Percentiles rank a stretch among this genome's conserved stretches.
Conservation (phyloP, 2,329 filamentous ascomycete species). For the Cordyceps cicadae region DNA sequence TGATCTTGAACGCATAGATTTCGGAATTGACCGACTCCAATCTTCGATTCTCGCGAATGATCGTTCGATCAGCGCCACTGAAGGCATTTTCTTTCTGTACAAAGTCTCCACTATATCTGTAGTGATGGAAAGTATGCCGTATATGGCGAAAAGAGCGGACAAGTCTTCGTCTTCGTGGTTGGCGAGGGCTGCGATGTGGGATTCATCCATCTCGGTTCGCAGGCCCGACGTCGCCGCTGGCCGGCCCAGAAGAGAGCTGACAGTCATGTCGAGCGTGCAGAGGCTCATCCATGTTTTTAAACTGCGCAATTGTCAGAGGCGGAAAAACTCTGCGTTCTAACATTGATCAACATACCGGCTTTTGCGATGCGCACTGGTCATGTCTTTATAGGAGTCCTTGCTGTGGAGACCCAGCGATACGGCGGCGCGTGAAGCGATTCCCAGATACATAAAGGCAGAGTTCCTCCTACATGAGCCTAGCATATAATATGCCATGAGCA, state of each 20-base stretch:
- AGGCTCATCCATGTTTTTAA: conserved; percentile 30
- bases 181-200: conserved; percentile 18
- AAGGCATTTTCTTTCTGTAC: conserved; percentile 30
- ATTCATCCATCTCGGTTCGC: conserved; percentile 20
- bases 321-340: neutral
- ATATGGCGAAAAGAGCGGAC: conserved; percentile 25
- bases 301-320: conserved; percentile 15
- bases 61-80: conserved; percentile 27
- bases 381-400: conserved; percentile 22
- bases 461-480: conserved; percentile 50
- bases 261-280: conserved; percentile 30
- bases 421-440: conserved; percentile 49
- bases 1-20: conserved; percentile 20
- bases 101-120: conserved; percentile 34
- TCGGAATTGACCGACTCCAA: conserved; percentile 38
- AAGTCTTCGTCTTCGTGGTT: conserved; percentile 12
- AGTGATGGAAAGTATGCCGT: conserved; percentile 34
- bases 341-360: conserved; percentile 16
- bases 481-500: conserved; percentile 53
- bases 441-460: conserved; percentile 55
- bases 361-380: conserved; percentile 14
- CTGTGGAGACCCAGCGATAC: conserved; percentile 48
- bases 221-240: conserved; percentile 28
- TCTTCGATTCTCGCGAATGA: conserved; percentile 33
- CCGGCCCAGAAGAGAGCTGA: conserved; percentile 30